Percentiles rank a stretch among this genome's conserved stretches.
Conservation (phyloP, 2,329 filamentous ascomycete genomes). For the Fusarium nisikadoi region DNA sequence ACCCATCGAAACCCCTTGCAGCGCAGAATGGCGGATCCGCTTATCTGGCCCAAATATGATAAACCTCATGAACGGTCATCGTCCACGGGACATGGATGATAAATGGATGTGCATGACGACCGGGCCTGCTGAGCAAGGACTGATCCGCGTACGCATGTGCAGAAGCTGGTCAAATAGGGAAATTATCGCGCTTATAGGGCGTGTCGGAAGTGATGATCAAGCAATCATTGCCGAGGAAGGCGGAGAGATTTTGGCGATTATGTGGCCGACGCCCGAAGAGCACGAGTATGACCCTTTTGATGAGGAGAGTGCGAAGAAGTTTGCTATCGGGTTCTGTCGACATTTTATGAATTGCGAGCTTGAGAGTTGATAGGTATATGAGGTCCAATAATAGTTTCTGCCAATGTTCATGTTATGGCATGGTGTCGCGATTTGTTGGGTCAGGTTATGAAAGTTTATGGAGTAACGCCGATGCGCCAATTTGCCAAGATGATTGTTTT, state of each 20-base stretch:
- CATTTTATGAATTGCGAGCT: neutral
- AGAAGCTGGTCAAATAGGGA: conserved; percentile 23
- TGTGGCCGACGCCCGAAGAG: conserved; percentile 5
- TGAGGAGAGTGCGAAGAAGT: neutral
- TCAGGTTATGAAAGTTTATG: no score
- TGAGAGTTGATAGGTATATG: neutral
- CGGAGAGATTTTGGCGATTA: conserved; percentile 17
- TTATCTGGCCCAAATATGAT: conserved; percentile 20
- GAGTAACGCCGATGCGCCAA: neutral
- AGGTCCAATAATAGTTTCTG: neutral
- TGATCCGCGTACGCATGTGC: conserved; percentile 13
- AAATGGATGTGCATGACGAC: conserved; percentile 16
- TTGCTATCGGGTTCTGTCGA: conserved; percentile 6
- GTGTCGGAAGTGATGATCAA: neutral
- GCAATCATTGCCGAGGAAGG: conserved; percentile 4
- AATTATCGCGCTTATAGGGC: conserved; percentile 5
- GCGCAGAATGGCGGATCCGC: conserved; percentile 9
- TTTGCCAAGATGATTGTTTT: accelerated
- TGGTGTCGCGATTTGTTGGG: neutral
- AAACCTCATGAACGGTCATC: conserved; percentile 22
- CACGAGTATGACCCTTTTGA: neutral
- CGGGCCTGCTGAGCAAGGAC: conserved; percentile 8
- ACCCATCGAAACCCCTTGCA: neutral
- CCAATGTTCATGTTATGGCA: neutral
- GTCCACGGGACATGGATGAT: conserved; percentile 21